Conservation (phyloP, 345 rosid species). For the Excoecaria cochinchinensis region DNA sequence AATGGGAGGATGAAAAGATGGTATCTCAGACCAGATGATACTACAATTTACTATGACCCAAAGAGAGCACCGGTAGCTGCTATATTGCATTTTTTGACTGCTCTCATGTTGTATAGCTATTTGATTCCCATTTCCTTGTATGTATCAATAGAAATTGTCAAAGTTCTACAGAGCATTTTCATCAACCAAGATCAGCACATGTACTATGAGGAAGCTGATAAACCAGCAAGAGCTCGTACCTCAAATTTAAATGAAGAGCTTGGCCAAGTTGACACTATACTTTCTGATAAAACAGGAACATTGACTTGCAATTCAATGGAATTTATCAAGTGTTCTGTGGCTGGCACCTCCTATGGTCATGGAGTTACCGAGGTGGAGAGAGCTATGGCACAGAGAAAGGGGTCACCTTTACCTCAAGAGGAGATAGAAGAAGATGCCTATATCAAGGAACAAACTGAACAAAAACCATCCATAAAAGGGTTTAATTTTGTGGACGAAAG, state of each 20-base stretch:
- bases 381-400: conserved; percentile 68
- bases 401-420: conserved; percentile 47
- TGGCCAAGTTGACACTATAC: conserved; percentile 87
- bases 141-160: conserved; percentile 89
- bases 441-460: conserved; percentile 28
- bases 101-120: conserved; percentile 82
- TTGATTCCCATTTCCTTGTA: conserved; percentile 92
- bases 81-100: conserved; percentile 65
- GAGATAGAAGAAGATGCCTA: conserved; percentile 31
- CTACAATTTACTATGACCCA: conserved; percentile 68
- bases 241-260: conserved; percentile 99
- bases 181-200: conserved; percentile 77
- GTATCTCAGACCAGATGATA: conserved; percentile 87
- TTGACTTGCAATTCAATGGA: conserved; percentile 98
- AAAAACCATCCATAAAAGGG: conserved; percentile 58
- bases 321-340: conserved; percentile 83
- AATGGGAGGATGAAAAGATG: conserved; percentile 82
- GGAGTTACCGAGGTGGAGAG: conserved; percentile 91
- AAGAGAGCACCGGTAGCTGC: conserved; percentile 63
- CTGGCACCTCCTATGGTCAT: conserved; percentile 78
- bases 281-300: conserved; percentile 94
- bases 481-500: conserved; percentile 82
- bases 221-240: conserved; percentile 88
- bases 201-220: conserved; percentile 86
- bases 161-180: conserved; percentile 86